Base-by-base conservation (phyloP, 148 eudicot species). In the Rhododendron molle region DNA sequence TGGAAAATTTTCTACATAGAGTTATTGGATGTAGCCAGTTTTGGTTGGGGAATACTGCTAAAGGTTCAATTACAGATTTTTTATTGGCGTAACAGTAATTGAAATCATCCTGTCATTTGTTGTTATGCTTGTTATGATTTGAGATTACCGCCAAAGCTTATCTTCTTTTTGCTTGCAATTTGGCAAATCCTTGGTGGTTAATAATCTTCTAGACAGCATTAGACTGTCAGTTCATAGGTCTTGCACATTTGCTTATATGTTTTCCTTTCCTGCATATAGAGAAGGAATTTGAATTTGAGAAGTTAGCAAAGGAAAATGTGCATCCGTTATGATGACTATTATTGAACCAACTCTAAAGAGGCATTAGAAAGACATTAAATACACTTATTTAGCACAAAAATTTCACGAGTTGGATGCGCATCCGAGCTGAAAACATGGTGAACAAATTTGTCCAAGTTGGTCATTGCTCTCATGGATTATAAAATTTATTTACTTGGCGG, bases 181-280 rank as follows among this genome's bases (percentile, higher is more conserved):
- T 71, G 38, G 76, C 30, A 3, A 69, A 69, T 26, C 15, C 18
- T 32, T 28, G 67, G 83, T 32, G 58, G 43, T 16, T 54, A 50
- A 80, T 34, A 81, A 32, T 81, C 46, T 81, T 56, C 56, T 81
- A 81, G 28, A 65, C 69, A 30, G 83, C 28, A 81, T 54, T 23
- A 7, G 46, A 52, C 23, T 20, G 21, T 80, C 14, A 30, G 60
- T 52, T 80, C 28, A 32, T 78, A 26, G 11, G 32, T 50, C 82
- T 78, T 78, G 36, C 36, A n/a, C 36, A 47, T 46, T n/a, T 44
- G n/a, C 18, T 13, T n/a, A 2, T n/a, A 78, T 21, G 18, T 26
- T 26, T 47, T 78, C 23, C 58, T 49, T 14, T 46, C 36, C 36
- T 12, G 36, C 11, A 9, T 28, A 28, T 13, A 62, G 81, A n/a